Evolutionary conservation across 1,284 basidiomycete species (phyloP).

Genomic region (Afroboletus lepidellus): DNA sequence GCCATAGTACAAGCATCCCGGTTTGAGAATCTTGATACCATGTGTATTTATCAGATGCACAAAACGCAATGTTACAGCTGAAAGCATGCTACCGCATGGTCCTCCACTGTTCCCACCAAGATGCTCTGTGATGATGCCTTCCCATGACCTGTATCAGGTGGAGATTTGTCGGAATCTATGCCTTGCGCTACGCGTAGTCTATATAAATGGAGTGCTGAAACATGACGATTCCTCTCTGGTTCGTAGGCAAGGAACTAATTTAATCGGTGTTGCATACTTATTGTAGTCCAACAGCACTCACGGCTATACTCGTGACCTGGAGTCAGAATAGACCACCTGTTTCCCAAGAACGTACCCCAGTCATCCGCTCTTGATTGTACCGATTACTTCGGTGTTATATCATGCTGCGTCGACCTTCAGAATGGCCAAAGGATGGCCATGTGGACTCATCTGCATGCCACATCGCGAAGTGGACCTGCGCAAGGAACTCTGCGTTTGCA

Average conservation of each 20-base stretch:
- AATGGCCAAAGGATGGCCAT: neutral
- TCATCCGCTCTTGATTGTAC: neutral
- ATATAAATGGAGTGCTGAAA: neutral
- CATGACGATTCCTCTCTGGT: slow-evolving; percentile 4
- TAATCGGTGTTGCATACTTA: slow-evolving; percentile 4
- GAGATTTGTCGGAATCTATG: neutral
- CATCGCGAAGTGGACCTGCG: neutral
- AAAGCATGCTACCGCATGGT: slow-evolving; percentile 6
- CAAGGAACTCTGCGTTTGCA: neutral
- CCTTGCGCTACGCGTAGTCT: neutral
- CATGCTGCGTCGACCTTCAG: neutral
- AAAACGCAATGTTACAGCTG: neutral
- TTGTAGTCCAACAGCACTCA: neutral
- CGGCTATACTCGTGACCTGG: slow-evolving; percentile 1
- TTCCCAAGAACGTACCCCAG: neutral
- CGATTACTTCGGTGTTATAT: neutral
- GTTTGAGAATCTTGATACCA: neutral
- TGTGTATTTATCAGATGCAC: slow-evolving; percentile 2
- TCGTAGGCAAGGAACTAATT: slow-evolving; percentile 2
- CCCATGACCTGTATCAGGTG: slow-evolving; percentile 1
- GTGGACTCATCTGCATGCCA: slow-evolving; percentile 1
- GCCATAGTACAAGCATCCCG: neutral
- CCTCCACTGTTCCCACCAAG: neutral
- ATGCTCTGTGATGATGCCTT: neutral
- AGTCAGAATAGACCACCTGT: neutral